Evolutionary conservation across 352 stramenopile genomes (phyloP), one percentile per base, ranked within the genome.

Genomic region (Globisporangium abappressorium): DNA sequence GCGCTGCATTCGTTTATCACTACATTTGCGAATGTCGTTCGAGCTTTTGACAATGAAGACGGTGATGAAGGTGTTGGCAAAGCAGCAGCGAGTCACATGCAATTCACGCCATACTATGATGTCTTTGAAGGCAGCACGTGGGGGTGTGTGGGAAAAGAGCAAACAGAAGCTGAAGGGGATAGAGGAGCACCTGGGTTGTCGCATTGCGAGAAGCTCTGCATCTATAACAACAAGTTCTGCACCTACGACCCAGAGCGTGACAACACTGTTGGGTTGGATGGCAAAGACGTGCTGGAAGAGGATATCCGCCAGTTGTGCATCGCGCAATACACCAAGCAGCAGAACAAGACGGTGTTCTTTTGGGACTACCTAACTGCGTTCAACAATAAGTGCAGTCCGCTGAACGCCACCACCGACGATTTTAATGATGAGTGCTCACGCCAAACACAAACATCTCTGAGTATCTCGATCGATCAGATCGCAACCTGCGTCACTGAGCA

Each of bases 161-260:
- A 49, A 64, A 46, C 12, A 15, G 11, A 8, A 43, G 15, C 15
- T 41, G 28, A 15, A 26, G 18, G 2, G 43, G 53, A 0, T 59
- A 26, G 5, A 22, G 58, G 12, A 4, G 58, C 1, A 11, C 9
- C 47, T 11, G 2, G 70, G 24, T 54, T 65, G 1, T 55, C 22
- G 2, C 41, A 68, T 15, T 79, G 73, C 38, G 57, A 64, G 18
- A 53, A 74, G 28, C 59, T 78, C 22, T 79, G 72, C 26, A 30
- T 79, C 15, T 73, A 59, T 38, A 41, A 72, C 43, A 49, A 66
- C 28, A 59, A 61, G 33, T 78, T 68, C 41, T 82, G 75, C 55
- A 71, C 75, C 22, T 78, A 70, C 58, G 75, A 82, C 26, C 75
- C 75, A 1, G 75, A 82, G 47, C 28, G 60, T 26, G 65, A 82